A percentile compares a stretch with the other conserved stretches of the same genome.
Conservation (phyloP, 768 basidiomycete genomes). For the Megacollybia marginata region DNA sequence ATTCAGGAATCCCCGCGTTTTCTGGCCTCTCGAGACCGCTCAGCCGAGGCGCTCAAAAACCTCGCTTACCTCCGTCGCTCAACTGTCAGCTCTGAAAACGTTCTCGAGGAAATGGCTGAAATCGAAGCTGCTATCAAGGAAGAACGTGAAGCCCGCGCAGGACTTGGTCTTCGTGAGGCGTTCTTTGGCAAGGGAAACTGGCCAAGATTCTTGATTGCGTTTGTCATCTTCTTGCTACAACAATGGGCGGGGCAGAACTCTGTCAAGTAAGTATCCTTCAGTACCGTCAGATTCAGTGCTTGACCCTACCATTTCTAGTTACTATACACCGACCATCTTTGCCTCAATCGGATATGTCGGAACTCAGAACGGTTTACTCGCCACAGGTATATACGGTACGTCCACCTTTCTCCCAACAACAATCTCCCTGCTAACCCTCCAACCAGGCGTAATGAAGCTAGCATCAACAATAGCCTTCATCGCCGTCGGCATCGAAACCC, state of each 20-base stretch:
- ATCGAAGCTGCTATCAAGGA: constrained; percentile 76
- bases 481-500: constrained; percentile 59
- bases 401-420: background rate
- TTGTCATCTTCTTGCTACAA: constrained; percentile 71
- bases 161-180: constrained; percentile 60
- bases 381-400: constrained; percentile 55
- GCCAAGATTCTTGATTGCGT: constrained; percentile 78
- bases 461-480: constrained; percentile 61
- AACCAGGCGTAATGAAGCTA: constrained; percentile 53
- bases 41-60: constrained; percentile 46
- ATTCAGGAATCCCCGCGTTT: constrained; percentile 69
- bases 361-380: constrained; percentile 53
- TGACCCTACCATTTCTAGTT: constrained; percentile 22
- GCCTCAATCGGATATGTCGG: constrained; percentile 63
- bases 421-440: constrained; percentile 45
- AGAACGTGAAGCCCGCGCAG: constrained; percentile 58
- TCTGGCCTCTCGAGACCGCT: constrained; percentile 60
- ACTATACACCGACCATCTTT: constrained; percentile 74
- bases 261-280: constrained; percentile 34
- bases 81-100: constrained; percentile 27
- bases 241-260: constrained; percentile 85
- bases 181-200: constrained; percentile 82
- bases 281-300: background rate
- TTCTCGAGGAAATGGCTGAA: constrained; percentile 67
- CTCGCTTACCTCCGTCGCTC: constrained; percentile 59